Evolutionary conservation across 441 rosid genomes (phyloP).

Genomic region (Geranium incanum): DNA sequence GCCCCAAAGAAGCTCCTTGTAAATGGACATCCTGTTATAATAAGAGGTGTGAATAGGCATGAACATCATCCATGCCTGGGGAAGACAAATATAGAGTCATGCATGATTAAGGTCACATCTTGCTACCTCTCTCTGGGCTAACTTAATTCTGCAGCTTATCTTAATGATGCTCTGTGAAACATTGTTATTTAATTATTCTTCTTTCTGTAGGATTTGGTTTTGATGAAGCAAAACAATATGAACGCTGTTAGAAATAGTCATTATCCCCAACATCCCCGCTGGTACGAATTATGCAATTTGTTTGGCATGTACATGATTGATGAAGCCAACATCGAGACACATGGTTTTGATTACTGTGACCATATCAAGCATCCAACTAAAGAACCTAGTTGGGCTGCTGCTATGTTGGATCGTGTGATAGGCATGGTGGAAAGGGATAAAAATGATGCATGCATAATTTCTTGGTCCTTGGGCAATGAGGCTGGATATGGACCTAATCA

Average conservation of each 20-base stretch:
- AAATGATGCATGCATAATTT: conserved; percentile 83
- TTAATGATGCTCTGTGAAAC: conserved; percentile 7
- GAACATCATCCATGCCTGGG: conserved; percentile 99
- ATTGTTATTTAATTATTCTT: conserved; percentile 16
- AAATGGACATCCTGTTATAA: conserved; percentile 74
- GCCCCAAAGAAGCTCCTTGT: conserved; percentile 88
- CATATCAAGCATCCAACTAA: conserved; percentile 86
- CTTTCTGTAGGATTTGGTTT: conserved; percentile 67
- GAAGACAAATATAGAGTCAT: conserved; percentile 88
- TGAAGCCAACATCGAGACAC: conserved; percentile 98
- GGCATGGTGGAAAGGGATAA: conserved; percentile 99
- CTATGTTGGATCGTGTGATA: conserved; percentile 91
- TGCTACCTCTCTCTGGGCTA: conserved; percentile 16
- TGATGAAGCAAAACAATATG: conserved; percentile 88
- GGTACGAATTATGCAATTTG: conserved; percentile 93
- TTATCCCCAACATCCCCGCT: conserved; percentile 97
- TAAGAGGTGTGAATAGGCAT: conserved; percentile 96
- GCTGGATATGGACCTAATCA: conserved; percentile 95
- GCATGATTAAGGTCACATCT: conserved; percentile 82
- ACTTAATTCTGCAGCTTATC: conserved; percentile 17
- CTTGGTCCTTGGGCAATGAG: conserved; percentile 96
- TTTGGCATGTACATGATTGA: conserved; percentile 98
- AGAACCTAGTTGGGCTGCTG: conserved; percentile 85
- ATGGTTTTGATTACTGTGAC: conserved; percentile 65
- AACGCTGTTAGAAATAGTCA: conserved; percentile 98